Evolutionary conservation across 768 basidiomycete species (phyloP), one percentile per base, ranked within the genome.

Genomic region (Mrakia frigida): DNA sequence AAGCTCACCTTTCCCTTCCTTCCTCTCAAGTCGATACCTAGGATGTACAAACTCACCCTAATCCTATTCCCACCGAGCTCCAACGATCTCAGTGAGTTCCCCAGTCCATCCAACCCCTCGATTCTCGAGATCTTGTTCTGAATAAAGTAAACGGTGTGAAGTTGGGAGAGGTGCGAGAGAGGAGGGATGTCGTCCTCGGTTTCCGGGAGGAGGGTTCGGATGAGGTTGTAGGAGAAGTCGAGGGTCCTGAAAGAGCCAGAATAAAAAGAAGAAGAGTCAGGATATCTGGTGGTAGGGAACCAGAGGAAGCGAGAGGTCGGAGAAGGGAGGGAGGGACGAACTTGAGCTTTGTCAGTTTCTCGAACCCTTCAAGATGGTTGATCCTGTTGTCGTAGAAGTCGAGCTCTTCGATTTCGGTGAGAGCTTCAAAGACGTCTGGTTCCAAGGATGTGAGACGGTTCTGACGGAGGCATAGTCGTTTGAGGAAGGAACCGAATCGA

Each of bases 341-440:
- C 85, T 77, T 81, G n/a, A 86, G 70, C 35, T 82, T 79, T 21
- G 79, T 74, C 73, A 84, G 81, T 2, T 82, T 82, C 35, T 90
- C 86, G 73, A 98, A 80, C 0, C 91, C 85, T 0, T 88, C 91
- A 28, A 92, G 77, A 70, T 85, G 84, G 84, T 92, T 95, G 79
- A 99, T 83, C 82, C 93, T 90, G 85, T 99, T 99, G 83, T 99
- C 97, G 82, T 98, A 99, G 78, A 98, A 80, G 84, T 99, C 97
- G 76, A 98, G 83, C 79, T 98, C 97, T 81, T 94, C 92, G 50
- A 99, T 84, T 63, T 88, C 86, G 18, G 82, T 86, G 74, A 98
- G 83, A 43, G 86, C 84, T 41, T 85, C 85, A 80, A 96, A 93
- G 14, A 90, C 88, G 23, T 88, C 87, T 6, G 91, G 88, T 79